Evolutionary conservation across 1,284 basidiomycete species (phyloP).

Genomic region (Rhodotorula sp.): DNA sequence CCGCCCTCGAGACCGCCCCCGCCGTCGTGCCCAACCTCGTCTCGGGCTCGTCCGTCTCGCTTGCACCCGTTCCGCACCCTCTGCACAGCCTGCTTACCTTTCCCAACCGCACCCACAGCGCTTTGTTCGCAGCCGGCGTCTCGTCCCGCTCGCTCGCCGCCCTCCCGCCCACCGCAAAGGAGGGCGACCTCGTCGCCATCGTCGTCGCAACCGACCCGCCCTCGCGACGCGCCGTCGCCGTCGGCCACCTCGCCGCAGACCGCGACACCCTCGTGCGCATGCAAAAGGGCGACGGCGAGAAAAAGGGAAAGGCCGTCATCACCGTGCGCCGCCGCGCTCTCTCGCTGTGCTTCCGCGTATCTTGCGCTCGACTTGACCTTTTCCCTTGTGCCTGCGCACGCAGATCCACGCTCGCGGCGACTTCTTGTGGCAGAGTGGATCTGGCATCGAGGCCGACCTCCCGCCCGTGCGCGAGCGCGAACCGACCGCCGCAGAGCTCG

Average conservation of each 20-base stretch:
- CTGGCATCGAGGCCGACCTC: constrained; percentile 35
- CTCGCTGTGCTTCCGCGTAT: constrained; percentile 52
- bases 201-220: neutral
- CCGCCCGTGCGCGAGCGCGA: neutral
- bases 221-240: constrained; percentile 61
- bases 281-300: constrained; percentile 50
- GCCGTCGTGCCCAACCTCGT: constrained; percentile 29
- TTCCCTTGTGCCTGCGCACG: too few species aligned
- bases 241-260: constrained; percentile 68
- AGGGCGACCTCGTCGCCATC: constrained; percentile 58
- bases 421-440: constrained; percentile 28
- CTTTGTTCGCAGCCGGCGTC: constrained; percentile 30
- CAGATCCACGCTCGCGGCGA: constrained; percentile 31
- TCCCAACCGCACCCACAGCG: neutral
- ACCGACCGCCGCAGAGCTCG: neutral
- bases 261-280: constrained; percentile 51
- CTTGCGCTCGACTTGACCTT: too few species aligned
- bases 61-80: neutral
- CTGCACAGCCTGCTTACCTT: neutral
- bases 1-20: constrained; percentile 28
- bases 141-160: constrained; percentile 5
- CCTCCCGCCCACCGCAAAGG: constrained; percentile 4
- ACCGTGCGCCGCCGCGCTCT: constrained; percentile 66
- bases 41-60: constrained; percentile 4
- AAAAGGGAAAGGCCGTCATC: constrained; percentile 72